Evolutionary conservation across 495 filamentous ascomycete genomes (phyloP).

Genomic region (Neurospora sp.): DNA sequence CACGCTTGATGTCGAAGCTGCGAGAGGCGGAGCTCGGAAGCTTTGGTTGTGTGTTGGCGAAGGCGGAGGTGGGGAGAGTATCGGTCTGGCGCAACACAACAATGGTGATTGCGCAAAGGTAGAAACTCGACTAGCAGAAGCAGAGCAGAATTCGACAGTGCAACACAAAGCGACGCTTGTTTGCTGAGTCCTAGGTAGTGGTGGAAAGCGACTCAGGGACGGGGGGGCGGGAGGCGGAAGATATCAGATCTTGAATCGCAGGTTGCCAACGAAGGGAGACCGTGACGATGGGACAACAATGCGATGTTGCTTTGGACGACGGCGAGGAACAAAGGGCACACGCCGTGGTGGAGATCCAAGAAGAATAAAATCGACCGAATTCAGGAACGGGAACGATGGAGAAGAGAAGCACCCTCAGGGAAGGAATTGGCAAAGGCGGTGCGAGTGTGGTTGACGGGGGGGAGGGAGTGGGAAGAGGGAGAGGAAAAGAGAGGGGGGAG

Average conservation of each 20-base stretch:
- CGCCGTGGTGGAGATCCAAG: constrained; percentile 11
- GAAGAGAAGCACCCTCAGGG: constrained; percentile 28
- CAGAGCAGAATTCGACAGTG: not conserved
- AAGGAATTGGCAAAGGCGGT: constrained; percentile 28
- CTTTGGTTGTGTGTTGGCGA: not conserved
- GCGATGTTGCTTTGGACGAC: constrained; percentile 6
- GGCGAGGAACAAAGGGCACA: constrained; percentile 11
- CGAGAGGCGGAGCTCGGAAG: not conserved
- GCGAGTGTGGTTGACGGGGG: constrained; percentile 12
- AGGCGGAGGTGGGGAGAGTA: not conserved
- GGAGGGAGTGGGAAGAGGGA: constrained; percentile 6
- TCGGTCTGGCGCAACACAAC: not conserved
- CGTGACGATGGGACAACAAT: not conserved
- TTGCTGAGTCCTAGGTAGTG: not conserved
- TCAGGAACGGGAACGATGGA: constrained; percentile 20
- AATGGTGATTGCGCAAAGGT: not conserved
- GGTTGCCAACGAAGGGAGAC: not conserved
- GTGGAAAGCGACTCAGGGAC: not conserved
- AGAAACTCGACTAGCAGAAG: not conserved
- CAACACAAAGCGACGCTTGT: not conserved
- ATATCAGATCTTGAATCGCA: not conserved
- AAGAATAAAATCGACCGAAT: constrained; percentile 20
- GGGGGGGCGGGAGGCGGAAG: not conserved
- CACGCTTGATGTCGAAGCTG: not conserved
- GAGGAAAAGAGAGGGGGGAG: constrained; percentile 1